Base-by-base conservation (phyloP, 805 yeast species). In the Brettanomyces bruxellensis region DNA sequence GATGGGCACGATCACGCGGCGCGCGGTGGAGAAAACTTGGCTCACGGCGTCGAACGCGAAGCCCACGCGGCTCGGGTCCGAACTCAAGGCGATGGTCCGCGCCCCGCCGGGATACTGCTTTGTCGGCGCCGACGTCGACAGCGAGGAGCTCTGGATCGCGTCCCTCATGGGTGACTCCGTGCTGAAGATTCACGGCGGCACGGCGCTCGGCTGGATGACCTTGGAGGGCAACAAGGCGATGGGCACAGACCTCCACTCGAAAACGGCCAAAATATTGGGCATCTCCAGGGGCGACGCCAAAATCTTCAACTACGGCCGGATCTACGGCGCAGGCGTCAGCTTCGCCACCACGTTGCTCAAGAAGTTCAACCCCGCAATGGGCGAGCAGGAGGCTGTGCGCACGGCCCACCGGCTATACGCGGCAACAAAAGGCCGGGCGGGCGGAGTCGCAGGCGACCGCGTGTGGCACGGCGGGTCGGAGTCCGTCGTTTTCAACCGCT, bases 151-250 rank as follows among this genome's bases (percentile, higher is more conserved):
- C 39, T 93, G 99, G 99, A 93, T 93, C 54, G 99, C 99, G 0
- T 85, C 96, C 18, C 67, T 95, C 24, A 81, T 91, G 32, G 97
- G 99, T 3, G 99, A 93, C 61, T 82, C 98, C 0, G 78, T 83
- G 45, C 87, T 91, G 64, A 78, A 83, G 34, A 68, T 86, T 24
- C 99, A 93, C 62, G 99, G 99, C 5, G 95, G 95, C 12, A 88
- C 98, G 0, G 95, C 98, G 0, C 75, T 95, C 46, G 97, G 98
- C 0, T 95, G 99, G 99, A 95, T 93, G 99, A 90, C 97, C 2
- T 71, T 93, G 47, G 99, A 93, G 68, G 99, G 99, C 18, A 81
- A 91, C 4, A 93, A 93, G 65, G 72, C 69, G 47, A 91, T 85
- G 46, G 95, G 93, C 4, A 95, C 99, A 0, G 99, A 93, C 66